A percentile compares a stretch with the other conserved stretches of the same genome.
Conservation (phyloP, 1,139 yeast genomes). For the Hemisphaericaspora subhashii region DNA sequence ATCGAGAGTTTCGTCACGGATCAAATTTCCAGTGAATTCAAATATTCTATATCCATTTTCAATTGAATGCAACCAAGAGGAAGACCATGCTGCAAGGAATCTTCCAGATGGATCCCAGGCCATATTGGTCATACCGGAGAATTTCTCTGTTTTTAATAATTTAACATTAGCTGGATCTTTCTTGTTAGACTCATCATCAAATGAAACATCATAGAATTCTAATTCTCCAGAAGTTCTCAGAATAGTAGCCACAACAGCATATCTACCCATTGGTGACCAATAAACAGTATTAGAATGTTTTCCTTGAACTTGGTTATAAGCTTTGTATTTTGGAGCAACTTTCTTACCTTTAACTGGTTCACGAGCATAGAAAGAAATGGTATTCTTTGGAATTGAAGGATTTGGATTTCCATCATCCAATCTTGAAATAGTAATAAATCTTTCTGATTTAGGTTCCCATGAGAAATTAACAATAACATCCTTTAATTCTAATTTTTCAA, state of each 20-base stretch:
- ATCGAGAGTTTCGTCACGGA: conserved; percentile 76
- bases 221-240: conserved; percentile 65
- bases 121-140: conserved; percentile 78
- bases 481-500: conserved; percentile 89
- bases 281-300: conserved; percentile 72
- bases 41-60: conserved; percentile 90
- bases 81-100: conserved; percentile 84
- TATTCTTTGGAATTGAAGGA: conserved; percentile 70
- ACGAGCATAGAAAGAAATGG: conserved; percentile 78
- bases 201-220: conserved; percentile 86
- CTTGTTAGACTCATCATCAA: conserved; percentile 59
- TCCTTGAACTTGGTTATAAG: conserved; percentile 51
- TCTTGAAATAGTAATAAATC: conserved; percentile 78
- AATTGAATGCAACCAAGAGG: conserved; percentile 78
- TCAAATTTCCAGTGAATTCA: conserved; percentile 76
- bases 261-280: conserved; percentile 96
- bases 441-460: conserved; percentile 94
- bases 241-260: conserved; percentile 73
- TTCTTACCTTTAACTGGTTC: conserved; percentile 87
- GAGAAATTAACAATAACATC: conserved; percentile 87
- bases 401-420: conserved; percentile 62
- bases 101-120: conserved; percentile 98
- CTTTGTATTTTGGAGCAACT: conserved; percentile 26
- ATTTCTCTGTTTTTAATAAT: conserved; percentile 62
- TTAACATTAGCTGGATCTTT: conserved; percentile 60